Percentiles rank a stretch among this genome's conserved stretches.
phyloP scores from a whole-genome alignment of 257 asterid genomes.

The Jaltomata sinuosa region DNA sequence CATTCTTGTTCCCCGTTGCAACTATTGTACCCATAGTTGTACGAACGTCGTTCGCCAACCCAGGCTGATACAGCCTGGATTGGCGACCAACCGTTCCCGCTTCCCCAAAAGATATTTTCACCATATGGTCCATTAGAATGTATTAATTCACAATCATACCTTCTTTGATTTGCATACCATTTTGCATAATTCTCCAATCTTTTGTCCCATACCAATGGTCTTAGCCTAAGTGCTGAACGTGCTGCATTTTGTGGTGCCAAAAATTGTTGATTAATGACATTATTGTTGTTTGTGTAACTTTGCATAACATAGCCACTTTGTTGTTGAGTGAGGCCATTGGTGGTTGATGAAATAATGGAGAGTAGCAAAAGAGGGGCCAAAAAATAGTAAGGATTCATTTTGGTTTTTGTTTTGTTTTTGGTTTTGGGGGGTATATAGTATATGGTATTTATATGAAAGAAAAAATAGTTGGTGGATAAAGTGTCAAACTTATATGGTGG shows the following conservation, averaged over 20 bases:
- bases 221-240: slow-evolving; percentile 15
- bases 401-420: neutral
- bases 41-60: slow-evolving; percentile 25
- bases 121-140: slow-evolving; percentile 43
- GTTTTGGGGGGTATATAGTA: neutral
- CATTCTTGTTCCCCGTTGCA: slow-evolving; percentile 29
- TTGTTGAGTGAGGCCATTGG: neutral
- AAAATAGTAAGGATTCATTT: slow-evolving; percentile 8
- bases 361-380: neutral
- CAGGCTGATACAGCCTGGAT: slow-evolving; percentile 37
- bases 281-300: neutral
- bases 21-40: slow-evolving; percentile 27
- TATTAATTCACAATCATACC: slow-evolving; percentile 25
- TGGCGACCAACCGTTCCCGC: slow-evolving; percentile 34
- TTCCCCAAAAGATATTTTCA: slow-evolving; percentile 46
- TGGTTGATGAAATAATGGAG: slow-evolving; percentile 1
- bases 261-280: slow-evolving; percentile 15
- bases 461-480: slow-evolving; percentile 18
- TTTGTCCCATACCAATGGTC: slow-evolving; percentile 28
- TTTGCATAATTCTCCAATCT: slow-evolving; percentile 20
- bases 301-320: neutral
- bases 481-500: slow-evolving; percentile 24
- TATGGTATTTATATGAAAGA: neutral
- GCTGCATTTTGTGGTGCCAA: slow-evolving; percentile 35
- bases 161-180: slow-evolving; percentile 32